A percentile compares a stretch with the other conserved stretches of the same genome.
These are phyloP conservation scores for Mycena indigotica DNA, from an alignment of 768 basidiomycete genomes.

Conservation along the genomic window DNA sequence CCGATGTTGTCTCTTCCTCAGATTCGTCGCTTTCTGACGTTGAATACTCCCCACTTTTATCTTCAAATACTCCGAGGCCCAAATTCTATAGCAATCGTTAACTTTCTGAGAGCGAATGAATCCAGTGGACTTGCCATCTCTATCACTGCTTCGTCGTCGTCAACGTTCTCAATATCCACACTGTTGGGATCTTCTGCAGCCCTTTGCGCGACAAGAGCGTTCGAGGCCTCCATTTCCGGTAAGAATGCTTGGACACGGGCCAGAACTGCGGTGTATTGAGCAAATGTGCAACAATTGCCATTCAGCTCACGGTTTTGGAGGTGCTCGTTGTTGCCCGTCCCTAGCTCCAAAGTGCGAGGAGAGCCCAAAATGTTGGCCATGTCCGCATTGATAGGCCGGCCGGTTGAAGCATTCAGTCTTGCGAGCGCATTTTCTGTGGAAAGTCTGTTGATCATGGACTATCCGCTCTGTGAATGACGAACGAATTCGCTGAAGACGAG, in stretches of 20 bases:
- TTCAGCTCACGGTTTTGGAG: background rate
- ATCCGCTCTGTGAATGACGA: background rate
- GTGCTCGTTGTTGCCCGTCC: background rate
- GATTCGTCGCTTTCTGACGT: background rate
- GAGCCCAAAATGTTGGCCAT: slow-evolving; percentile 6
- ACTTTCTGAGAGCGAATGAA: background rate
- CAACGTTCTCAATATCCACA: slow-evolving; percentile 52
- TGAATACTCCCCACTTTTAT: background rate
- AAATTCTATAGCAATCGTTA: slow-evolving; percentile 33
- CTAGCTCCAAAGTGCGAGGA: background rate
- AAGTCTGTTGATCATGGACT: background rate
- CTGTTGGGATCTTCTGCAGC: slow-evolving; percentile 39
- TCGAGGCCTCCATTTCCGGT: slow-evolving; percentile 49
- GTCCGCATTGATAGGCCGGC: background rate
- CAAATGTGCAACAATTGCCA: background rate
- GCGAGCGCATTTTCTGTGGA: slow-evolving; percentile 16
- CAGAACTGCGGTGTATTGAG: slow-evolving; percentile 38
- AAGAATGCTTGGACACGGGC: slow-evolving; percentile 51
- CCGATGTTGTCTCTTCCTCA: background rate
- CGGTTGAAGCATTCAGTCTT: slow-evolving; percentile 11
- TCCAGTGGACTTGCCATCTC: slow-evolving; percentile 43
- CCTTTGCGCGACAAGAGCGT: slow-evolving; percentile 38
- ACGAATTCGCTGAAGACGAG: slow-evolving; percentile 20
- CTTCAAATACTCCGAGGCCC: slow-evolving; percentile 45
- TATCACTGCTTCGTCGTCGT: slow-evolving; percentile 38